Conservation (phyloP, 257 asterid species). For the Lantana camara region DNA sequence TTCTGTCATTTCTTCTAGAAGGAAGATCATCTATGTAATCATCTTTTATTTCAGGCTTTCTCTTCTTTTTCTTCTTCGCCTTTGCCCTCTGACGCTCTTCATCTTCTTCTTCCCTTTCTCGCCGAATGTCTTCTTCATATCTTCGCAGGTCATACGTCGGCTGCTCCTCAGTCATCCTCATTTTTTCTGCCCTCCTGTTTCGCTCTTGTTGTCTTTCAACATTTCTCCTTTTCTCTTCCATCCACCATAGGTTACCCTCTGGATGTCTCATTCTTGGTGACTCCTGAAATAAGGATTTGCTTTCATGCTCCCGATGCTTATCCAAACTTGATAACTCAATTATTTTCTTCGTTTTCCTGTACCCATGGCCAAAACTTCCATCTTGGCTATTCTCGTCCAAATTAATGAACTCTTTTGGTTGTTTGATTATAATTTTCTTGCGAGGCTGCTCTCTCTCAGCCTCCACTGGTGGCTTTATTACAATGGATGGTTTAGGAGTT, state of each 20-base stretch:
- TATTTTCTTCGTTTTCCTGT: constrained; percentile 82
- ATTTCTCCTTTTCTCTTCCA: constrained; percentile 61
- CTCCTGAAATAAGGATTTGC: constrained; percentile 50
- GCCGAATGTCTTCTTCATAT: constrained; percentile 70
- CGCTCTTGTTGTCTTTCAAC: constrained; percentile 58
- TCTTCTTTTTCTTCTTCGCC: constrained; percentile 81
- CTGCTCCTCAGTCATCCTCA: constrained; percentile 64
- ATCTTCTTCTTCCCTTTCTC: constrained; percentile 98
- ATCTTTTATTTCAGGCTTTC: constrained; percentile 59
- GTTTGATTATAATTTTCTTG: constrained; percentile 75
- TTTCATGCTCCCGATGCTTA: constrained; percentile 47
- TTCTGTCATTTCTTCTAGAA: constrained; percentile 72
- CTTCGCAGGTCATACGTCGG: constrained; percentile 59
- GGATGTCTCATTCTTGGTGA: constrained; percentile 59
- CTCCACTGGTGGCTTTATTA: constrained; percentile 81
- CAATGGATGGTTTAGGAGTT: constrained; percentile 65
- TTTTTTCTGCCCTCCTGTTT: constrained; percentile 53
- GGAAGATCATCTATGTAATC: constrained; percentile 72
- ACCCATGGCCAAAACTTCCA: constrained; percentile 73
- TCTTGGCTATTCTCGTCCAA: constrained; percentile 85
- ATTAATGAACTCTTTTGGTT: constrained; percentile 70
- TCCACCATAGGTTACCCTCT: constrained; percentile 64
- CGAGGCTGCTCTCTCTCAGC: constrained; percentile 70
- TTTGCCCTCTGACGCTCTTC: constrained; percentile 73
- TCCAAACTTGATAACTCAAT: constrained; percentile 71